phyloP scores from a whole-genome alignment of 805 yeast species.

The Metschnikowia rubicola region DNA sequence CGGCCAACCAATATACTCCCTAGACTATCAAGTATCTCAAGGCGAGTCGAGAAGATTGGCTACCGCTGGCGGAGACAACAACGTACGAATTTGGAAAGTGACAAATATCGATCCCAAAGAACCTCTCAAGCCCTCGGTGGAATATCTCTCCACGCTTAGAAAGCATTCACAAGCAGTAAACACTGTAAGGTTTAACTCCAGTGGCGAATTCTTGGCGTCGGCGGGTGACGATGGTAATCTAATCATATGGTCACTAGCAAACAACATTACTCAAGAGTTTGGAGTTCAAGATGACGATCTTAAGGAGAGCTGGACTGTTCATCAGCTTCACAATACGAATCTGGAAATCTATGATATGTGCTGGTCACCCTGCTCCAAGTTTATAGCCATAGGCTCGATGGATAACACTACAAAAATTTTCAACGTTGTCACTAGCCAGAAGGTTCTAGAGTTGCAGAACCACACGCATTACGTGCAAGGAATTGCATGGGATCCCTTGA shows the following conservation, averaged over 20 bases:
- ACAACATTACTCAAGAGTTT: slow-evolving; percentile 53
- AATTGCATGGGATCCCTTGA: slow-evolving; percentile 89
- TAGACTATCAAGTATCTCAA: slow-evolving; percentile 53
- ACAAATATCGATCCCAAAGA: slow-evolving; percentile 5
- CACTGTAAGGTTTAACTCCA: slow-evolving; percentile 74
- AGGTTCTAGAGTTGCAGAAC: slow-evolving; percentile 58
- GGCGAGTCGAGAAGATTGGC: slow-evolving; percentile 49
- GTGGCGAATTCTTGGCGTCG: slow-evolving; percentile 71
- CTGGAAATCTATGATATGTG: slow-evolving; percentile 86
- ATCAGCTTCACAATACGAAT: slow-evolving; percentile 53
- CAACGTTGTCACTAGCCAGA: slow-evolving; percentile 52
- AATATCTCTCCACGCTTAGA: slow-evolving; percentile 73
- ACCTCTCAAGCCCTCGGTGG: slow-evolving; percentile 39
- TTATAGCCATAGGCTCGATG: slow-evolving; percentile 85
- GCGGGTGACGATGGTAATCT: slow-evolving; percentile 96
- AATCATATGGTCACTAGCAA: slow-evolving; percentile 69
- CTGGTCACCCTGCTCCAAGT: slow-evolving; percentile 86
- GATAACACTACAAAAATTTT: slow-evolving; percentile 78
- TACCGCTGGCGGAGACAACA: slow-evolving; percentile 94
- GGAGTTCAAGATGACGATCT: slow-evolving; percentile 54
- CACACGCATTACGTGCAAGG: slow-evolving; percentile 95
- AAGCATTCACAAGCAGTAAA: slow-evolving; percentile 96
- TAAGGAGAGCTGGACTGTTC: slow-evolving; percentile 72
- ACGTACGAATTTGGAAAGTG: slow-evolving; percentile 60
- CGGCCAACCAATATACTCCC: slow-evolving; percentile 68